Evolutionary conservation across 371 early-diverging fungal genomes (phyloP).

Genomic region (Mycotypha africana): DNA sequence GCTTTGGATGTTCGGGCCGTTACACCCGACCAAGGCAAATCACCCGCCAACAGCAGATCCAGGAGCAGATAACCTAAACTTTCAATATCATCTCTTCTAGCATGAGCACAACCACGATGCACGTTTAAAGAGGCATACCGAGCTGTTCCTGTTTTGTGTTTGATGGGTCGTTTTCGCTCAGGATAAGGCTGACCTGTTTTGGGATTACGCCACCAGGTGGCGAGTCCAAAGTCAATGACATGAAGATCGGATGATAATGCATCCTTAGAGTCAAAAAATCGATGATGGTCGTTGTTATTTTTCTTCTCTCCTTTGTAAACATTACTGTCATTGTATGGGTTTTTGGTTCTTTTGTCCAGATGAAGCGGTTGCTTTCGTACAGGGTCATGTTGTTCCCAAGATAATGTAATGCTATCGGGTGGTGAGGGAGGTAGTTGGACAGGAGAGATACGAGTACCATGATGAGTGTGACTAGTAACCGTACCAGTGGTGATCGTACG

Average conservation of each 20-base stretch:
- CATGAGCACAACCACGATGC: slow-evolving; percentile 52
- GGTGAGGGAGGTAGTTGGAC: slow-evolving; percentile 14
- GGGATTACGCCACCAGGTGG: slow-evolving; percentile 46
- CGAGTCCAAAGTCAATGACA: slow-evolving; percentile 55
- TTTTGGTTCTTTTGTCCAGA: too few relatives aligned
- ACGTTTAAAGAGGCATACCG: slow-evolving; percentile 60
- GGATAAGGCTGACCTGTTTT: slow-evolving; percentile 41
- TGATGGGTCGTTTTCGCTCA: slow-evolving; percentile 35
- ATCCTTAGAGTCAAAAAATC: too few relatives aligned
- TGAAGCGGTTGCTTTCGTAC: too few relatives aligned
- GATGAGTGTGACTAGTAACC: too few relatives aligned
- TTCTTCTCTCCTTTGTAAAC: too few relatives aligned
- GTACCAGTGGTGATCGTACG: too few relatives aligned
- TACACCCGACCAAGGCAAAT: slow-evolving; percentile 61
- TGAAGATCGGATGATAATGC: slow-evolving; percentile 27
- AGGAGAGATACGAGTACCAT: not conserved
- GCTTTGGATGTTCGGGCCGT: slow-evolving; percentile 47
- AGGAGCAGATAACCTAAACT: slow-evolving; percentile 54
- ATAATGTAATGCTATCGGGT: slow-evolving; percentile 10
- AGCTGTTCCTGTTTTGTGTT: slow-evolving; percentile 59
- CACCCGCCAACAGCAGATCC: slow-evolving; percentile 47
- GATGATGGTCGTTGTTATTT: too few relatives aligned
- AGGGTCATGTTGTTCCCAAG: slow-evolving; percentile 9
- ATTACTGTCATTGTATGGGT: too few relatives aligned
- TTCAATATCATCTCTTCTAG: slow-evolving; percentile 61